Conservation (phyloP, 805 yeast species). For the Candida maesae region DNA sequence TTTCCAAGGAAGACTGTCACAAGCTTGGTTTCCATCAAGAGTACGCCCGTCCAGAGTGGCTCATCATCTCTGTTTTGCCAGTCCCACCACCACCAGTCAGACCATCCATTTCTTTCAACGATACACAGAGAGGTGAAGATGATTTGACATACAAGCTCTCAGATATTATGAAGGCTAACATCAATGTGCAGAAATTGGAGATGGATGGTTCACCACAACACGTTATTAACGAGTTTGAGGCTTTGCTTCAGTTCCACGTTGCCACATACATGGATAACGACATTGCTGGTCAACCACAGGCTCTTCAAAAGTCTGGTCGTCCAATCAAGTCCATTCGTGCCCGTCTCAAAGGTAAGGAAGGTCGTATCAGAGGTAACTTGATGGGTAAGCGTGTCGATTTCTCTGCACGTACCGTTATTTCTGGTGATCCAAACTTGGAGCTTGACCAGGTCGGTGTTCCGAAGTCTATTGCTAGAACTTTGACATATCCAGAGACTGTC, state of each 20-base stretch:
- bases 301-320: constrained; percentile 96
- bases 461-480: constrained; percentile 89
- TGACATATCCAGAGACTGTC: constrained; percentile 95
- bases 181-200: constrained; percentile 94
- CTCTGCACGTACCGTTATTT: constrained; percentile 98
- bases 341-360: constrained; percentile 99
- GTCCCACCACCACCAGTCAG: constrained; percentile 99
- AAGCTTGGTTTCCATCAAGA: constrained; percentile 90
- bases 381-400: constrained; percentile 99
- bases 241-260: constrained; percentile 92
- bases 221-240: constrained; percentile 94
- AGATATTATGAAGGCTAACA: constrained; percentile 93
- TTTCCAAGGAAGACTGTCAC: constrained; percentile 75
- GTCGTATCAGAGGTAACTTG: constrained; percentile 95
- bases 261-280: constrained; percentile 99
- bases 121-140: constrained; percentile 98
- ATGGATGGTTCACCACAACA: constrained; percentile 99
- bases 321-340: constrained; percentile 98
- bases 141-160: constrained; percentile 97
- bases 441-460: constrained; percentile 99
- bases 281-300: constrained; percentile 99
- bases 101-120: constrained; percentile 97
- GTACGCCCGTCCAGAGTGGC: constrained; percentile 98
- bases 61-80: constrained; percentile 93
- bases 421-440: constrained; percentile 98